Evolutionary conservation across 2,329 filamentous ascomycete genomes (phyloP), one percentile per base, ranked within the genome.

Genomic region (Verticillium isaacii): DNA sequence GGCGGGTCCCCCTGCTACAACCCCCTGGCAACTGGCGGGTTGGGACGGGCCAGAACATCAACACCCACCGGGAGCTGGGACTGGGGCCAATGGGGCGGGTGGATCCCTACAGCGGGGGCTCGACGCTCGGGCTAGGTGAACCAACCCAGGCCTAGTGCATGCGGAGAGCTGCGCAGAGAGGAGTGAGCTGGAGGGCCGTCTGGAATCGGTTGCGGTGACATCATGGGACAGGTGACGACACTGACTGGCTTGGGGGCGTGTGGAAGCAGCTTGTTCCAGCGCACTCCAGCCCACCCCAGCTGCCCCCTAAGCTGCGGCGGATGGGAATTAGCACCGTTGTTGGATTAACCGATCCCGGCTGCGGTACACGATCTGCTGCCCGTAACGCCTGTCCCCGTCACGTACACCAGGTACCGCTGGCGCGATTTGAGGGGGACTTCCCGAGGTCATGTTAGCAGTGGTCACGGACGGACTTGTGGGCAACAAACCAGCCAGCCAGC

Each of bases 171-270:
- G 45, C 17, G 45, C n/a, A 50, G 41, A 11, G 45, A 52, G 19
- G 3, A 52, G 45, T 12, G 45, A 52, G 45, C 45, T 23, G 45
- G 39, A n/a, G 15, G 39, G 17, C 17, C 45, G 12, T 52, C 45
- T 52, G 45, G 19, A 25, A 23, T 52, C 45, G 45, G 45, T 3
- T 52, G 25, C 77, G 73, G 74, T 78, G 76, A 78, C 76, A 75
- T 78, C 76, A 78, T 76, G 64, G 65, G 63, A 69, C 72, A 71
- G 71, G 72, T 73, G 68, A 72, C 71, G 73, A 74, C 71, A 73
- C 67, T 61, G 63, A 39, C 37, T 59, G 15, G 56, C 23, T 29
- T 12, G 29, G 32, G 54, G 54, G 32, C 54, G 54, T n/a, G 54
- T 50, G 41, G n/a, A n/a, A 50, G 41, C 41, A 50, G 45, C 45